phyloP scores from a whole-genome alignment of 208 protist genomes.

The Leishmania guyanensis region DNA sequence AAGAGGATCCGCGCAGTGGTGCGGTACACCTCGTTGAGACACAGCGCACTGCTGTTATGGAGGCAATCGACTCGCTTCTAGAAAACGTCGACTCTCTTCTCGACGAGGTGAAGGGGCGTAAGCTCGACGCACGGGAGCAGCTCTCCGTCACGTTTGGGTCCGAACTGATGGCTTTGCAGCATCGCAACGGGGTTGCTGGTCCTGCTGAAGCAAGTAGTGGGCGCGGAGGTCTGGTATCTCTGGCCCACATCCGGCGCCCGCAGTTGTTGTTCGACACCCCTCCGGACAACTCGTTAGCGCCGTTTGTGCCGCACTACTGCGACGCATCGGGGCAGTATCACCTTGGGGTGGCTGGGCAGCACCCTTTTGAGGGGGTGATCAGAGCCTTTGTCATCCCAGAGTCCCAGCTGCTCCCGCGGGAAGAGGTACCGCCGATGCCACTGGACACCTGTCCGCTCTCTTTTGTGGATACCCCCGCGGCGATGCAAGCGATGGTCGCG shows the following conservation, averaged over 20 bases:
- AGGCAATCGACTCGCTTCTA: conserved; percentile 82
- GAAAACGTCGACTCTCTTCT: conserved; percentile 85
- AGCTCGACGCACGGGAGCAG: conserved; percentile 69
- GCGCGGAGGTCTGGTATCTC: conserved; percentile 20
- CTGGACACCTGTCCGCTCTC: conserved; percentile 58
- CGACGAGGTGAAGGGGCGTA: conserved; percentile 73
- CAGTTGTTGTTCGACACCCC: conserved; percentile 80
- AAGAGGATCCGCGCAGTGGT: conserved; percentile 15
- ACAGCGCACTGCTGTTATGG: conserved; percentile 75
- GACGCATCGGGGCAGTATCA: conserved; percentile 57
- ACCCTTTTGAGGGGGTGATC: conserved; percentile 81
- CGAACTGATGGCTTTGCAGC: conserved; percentile 34
- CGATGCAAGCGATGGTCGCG: conserved; percentile 50
- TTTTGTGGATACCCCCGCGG: conserved; percentile 73
- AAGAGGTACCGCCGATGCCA: conserved; percentile 67
- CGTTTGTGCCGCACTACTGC: conserved; percentile 69
- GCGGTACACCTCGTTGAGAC: conserved; percentile 39
- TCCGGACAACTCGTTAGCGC: conserved; percentile 69
- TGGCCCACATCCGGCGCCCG: conserved; percentile 54
- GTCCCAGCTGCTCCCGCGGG: conserved; percentile 53
- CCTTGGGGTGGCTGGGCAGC: conserved; percentile 55
- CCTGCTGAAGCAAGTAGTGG: background rate
- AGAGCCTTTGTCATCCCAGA: conserved; percentile 41
- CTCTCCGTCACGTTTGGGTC: conserved; percentile 82
- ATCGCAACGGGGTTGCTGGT: conserved; percentile 6